Evolutionary conservation across 768 basidiomycete species (phyloP), one percentile per base, ranked within the genome.

Genomic region (Lentinula guzmanii): DNA sequence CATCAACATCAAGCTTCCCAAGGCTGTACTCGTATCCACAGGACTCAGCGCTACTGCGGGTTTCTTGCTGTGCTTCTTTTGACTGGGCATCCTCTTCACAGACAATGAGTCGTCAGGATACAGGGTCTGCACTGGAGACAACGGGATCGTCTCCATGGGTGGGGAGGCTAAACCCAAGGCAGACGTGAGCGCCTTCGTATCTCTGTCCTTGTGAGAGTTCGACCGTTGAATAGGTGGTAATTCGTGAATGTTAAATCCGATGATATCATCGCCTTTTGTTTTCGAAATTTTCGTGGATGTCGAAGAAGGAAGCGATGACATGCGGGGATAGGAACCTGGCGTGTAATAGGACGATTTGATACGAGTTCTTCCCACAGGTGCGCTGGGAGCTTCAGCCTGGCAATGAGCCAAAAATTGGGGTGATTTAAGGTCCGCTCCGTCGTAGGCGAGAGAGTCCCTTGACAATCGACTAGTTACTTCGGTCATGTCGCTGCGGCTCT

Each of bases 31-130:
- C n/a, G 77, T 71, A 61, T 84, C 85, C 57, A 69, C 62, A 53
- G 70, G 58, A 67, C 53, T 64, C 50, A 58, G 63, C 61, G 71
- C 61, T 68, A 71, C 69, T 69, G 69, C 48, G 65, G 59, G 60
- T 59, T 64, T 60, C 45, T 65, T 63, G 39, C 55, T 37, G 37
- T 66, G 67, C 45, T 62, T 63, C 42, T 66, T 63, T 48, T 66
- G 41, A 34, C 33, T 52, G 0, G 75, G 70, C 15, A 69, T 69
- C 13, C 72, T 72, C 63, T 74, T 72, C 53, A 76, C 76, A 62
- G 86, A 87, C 72, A 87, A 74, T 7, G 86, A 89, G 70, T 90
- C 89, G 61, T 90, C 89, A 4, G 88, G 87, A 67, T 84, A 87
- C 60, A 89, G 66, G 7, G 86, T 87, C 11, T 83, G 82, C 64